phyloP scores from a whole-genome alignment of 2,329 filamentous ascomycete species.

The Neofusicoccum sp. region DNA sequence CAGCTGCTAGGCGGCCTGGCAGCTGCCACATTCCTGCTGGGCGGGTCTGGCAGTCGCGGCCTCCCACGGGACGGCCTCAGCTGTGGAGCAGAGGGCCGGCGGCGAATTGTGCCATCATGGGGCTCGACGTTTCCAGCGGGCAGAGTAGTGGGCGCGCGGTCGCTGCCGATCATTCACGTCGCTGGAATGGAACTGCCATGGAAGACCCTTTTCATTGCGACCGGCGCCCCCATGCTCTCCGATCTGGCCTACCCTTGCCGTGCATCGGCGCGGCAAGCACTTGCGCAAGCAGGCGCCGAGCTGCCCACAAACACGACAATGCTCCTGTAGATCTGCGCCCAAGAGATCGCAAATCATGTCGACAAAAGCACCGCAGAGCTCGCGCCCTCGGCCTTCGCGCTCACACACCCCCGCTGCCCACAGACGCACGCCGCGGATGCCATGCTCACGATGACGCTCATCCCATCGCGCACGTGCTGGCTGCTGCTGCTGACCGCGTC shows the following conservation, averaged over 20 bases:
- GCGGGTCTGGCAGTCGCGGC: background rate
- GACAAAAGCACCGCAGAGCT: background rate
- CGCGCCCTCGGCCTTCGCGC: background rate
- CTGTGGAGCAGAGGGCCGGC: background rate
- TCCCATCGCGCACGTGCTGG: constrained; percentile 8
- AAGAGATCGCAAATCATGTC: background rate
- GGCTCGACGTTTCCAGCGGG: constrained; percentile 5
- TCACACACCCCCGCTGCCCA: background rate
- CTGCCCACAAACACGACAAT: background rate
- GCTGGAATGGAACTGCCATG: background rate
- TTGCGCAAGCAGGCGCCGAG: constrained; percentile 2
- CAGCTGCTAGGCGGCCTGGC: background rate
- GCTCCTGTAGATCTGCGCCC: constrained; percentile 13
- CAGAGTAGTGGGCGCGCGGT: background rate
- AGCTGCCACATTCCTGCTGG: background rate
- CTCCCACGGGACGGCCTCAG: background rate
- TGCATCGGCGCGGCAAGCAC: background rate
- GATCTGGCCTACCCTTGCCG: background rate
- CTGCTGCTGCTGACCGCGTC: constrained; percentile 8
- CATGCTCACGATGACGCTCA: constrained; percentile 8
- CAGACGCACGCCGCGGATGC: background rate
- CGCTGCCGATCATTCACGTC: background rate
- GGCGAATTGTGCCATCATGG: constrained; percentile 6
- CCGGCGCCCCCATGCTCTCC: background rate
- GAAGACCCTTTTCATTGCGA: background rate